Percentiles rank a stretch among this genome's conserved stretches.
phyloP scores from a whole-genome alignment of 2,329 filamentous ascomycete species.

The Cyclaneusma minus region DNA sequence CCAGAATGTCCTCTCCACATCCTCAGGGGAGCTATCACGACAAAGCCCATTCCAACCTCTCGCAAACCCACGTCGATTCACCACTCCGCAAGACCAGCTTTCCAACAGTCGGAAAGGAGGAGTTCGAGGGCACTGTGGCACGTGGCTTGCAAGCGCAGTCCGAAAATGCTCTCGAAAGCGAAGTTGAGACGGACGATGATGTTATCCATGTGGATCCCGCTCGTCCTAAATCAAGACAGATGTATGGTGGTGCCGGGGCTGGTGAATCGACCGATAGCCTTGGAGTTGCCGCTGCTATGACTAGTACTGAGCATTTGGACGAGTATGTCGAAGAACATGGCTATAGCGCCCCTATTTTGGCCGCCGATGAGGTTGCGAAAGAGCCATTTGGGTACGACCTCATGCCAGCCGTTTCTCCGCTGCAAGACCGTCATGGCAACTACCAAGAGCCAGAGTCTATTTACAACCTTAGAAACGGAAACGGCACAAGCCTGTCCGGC shows the following conservation, averaged over 20 bases:
- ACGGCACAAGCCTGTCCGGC: constrained; percentile 25
- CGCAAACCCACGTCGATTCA: constrained; percentile 24
- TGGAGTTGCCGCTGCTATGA: constrained; percentile 27
- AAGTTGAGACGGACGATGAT: constrained; percentile 35
- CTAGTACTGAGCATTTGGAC: constrained; percentile 24
- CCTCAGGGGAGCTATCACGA: constrained; percentile 25
- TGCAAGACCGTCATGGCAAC: constrained; percentile 45
- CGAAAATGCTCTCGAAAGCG: constrained; percentile 25
- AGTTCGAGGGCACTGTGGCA: constrained; percentile 21
- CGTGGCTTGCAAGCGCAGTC: constrained; percentile 18
- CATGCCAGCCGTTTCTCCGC: constrained; percentile 70
- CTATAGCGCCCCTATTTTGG: constrained; percentile 68
- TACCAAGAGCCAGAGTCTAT: constrained; percentile 38
- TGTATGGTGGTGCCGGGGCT: constrained; percentile 23
- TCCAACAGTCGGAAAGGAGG: constrained; percentile 17
- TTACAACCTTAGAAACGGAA: constrained; percentile 26
- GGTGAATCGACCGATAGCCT: constrained; percentile 33
- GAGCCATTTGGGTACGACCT: constrained; percentile 51
- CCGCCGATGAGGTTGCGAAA: constrained; percentile 73
- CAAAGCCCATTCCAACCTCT: constrained; percentile 25
- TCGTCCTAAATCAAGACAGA: constrained; percentile 26
- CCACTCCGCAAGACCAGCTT: constrained; percentile 28
- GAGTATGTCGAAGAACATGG: constrained; percentile 41
- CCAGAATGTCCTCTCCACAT: constrained; percentile 56
- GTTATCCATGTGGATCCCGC: constrained; percentile 63